A percentile compares a stretch with the other conserved stretches of the same genome.
Evolutionary conservation across 306 rosid genomes (phyloP).

Genomic region (Sechiopsis laciniata): DNA sequence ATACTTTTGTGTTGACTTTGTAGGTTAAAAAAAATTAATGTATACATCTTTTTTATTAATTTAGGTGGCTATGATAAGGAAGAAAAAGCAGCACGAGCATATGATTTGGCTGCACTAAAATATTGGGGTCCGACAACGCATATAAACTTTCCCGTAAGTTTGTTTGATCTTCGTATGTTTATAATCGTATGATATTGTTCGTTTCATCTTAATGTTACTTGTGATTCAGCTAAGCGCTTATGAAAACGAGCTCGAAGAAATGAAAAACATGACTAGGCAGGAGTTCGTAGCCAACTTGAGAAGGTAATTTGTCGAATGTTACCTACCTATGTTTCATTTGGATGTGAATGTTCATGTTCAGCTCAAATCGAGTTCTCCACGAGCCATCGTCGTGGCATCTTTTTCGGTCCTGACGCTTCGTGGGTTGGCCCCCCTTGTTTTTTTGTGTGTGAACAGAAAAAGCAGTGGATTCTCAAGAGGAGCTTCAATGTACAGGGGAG

Average conservation of each 20-base stretch:
- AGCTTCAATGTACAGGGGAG: conserved; percentile 98
- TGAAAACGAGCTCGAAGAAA: conserved; percentile 88
- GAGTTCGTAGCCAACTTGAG: conserved; percentile 97
- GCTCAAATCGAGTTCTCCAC: not conserved
- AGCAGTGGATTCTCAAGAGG: conserved; percentile 99
- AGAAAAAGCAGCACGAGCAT: conserved; percentile 96
- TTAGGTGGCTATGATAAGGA: conserved; percentile 98
- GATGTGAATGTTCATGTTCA: not conserved
- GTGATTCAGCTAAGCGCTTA: conserved; percentile 62
- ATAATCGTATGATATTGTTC: not conserved
- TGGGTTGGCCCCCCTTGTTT: conserved; percentile 3
- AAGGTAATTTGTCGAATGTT: conserved; percentile 34
- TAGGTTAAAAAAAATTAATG: not conserved
- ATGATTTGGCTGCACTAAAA: conserved; percentile 95
- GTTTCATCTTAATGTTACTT: no score
- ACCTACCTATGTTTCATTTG: not conserved
- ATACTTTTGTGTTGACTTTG: not conserved
- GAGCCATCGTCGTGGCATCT: not conserved
- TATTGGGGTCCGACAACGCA: conserved; percentile 99
- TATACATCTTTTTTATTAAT: conserved; percentile 27
- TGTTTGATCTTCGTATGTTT: conserved; percentile 3
- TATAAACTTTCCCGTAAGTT: conserved; percentile 89
- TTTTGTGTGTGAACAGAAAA: conserved; percentile 46
- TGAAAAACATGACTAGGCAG: conserved; percentile 91
- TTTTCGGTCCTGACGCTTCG: not conserved